Evolutionary conservation across 1,139 yeast species (phyloP), one percentile per base, ranked within the genome.

Genomic region (Citeromyces hawaiiensis): DNA sequence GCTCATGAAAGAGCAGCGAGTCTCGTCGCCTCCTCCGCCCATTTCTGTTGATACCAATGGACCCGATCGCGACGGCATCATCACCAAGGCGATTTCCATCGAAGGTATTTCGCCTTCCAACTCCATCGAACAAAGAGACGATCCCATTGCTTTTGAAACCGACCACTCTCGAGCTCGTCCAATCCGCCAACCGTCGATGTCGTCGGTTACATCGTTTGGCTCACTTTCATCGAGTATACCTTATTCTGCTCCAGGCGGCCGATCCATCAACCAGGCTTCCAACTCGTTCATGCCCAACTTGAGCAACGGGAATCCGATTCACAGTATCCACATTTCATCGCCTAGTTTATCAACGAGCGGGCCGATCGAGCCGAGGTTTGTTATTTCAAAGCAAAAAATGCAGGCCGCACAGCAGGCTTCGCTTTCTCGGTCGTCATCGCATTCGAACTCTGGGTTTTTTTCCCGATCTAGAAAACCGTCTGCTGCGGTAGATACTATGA

Each of bases 201-300:
- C 31, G 25, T 60, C 66, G 19, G 64, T 65, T 42, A 52, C 60
- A 41, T 57, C 60, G n/a, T 54, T 56, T 32, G 71, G 67, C 43
- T 68, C 79, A 40, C 61, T 78, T 46, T 72, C 83, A 10, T 63
- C 75, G 16, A 68, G 75, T 38, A 80, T 81, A 40, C 91, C 91
- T 1, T 81, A 78, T 54, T 67, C 80, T 6, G 87, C 79, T 2
- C 91, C 91, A 1, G 81, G 81, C 10, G 76, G 77, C 3, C 60
- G 70, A 39, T 40, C 47, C 30, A 42, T 48, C 8, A 38, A 23
- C 27, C 16, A 17, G 23, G 30, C 17, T 13, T 25, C 18, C 4
- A 13, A 11, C 36, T 34, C 36, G 4, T 34, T 34, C n/a, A 34
- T 23, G 36, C 77, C 77, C 25, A 68, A 69, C 46, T 56, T 71